Base-by-base conservation (phyloP, 257 asterid genomes). In the Salvia splendens region DNA sequence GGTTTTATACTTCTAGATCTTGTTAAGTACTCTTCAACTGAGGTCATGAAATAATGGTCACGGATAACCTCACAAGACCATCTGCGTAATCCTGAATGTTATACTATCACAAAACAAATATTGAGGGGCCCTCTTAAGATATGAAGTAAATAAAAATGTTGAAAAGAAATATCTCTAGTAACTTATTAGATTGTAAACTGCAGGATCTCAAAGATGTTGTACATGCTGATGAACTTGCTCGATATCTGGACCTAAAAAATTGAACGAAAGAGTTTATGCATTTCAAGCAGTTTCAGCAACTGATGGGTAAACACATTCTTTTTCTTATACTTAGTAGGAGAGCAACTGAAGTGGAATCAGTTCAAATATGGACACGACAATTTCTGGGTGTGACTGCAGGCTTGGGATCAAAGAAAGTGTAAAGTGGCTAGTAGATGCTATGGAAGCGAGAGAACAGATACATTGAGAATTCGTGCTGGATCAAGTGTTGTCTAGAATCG, bases 131-230 rank as follows among this genome's bases (percentile, higher is more conserved):
- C 12, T 28, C 64, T 32, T 28, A 8, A 35, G 32, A 6, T 14
- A 8, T 59, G 35, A 14, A 14, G 60, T 9, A 15, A 53, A 67
- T 0, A 46, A 36, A 40, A 42, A 46, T 46, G 38, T 48, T 33
- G n/a, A 61, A 54, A 59, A 51, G 5, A 24, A 38, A 65, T 63
- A 32, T 51, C 43, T 11, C 24, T 15, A 20, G 5, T 49, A 53
- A 6, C 38, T 53, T 3, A 52, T 12, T 53, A 33, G 45, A 49
- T 55, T 55, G 73, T 65, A 32, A 63, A 40, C 47, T 32, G 71
- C 85, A 89, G 97, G 98, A 91, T 79, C 94, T 87, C 63, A 78
- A 83, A 40, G 92, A 87, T 52, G 91, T 96, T 61, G 94, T 89
- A 36, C 76, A 95, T 51, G 83, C 81, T 11, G 98, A 91, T 74